Evolutionary conservation across 495 filamentous ascomycete genomes (phyloP).

Genomic region (Penicillium flavigenum): DNA sequence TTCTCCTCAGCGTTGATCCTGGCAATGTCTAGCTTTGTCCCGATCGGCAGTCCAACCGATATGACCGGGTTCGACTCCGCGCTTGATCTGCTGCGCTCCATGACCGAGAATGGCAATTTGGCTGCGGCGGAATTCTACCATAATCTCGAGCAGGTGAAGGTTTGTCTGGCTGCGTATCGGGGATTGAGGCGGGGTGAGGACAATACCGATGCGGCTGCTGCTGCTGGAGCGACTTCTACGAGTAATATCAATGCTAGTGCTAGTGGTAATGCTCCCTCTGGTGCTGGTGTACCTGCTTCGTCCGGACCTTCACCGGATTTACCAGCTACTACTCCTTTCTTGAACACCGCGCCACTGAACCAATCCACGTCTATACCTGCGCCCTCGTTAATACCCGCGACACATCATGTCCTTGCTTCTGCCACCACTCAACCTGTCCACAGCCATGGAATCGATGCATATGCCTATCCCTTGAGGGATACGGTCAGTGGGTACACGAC

Average conservation of each 20-base stretch:
- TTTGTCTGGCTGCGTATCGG: constrained; percentile 34
- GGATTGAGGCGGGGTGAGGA: neutral
- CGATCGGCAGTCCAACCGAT: constrained; percentile 39
- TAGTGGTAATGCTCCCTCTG: neutral
- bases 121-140: constrained; percentile 43
- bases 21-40: constrained; percentile 45
- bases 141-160: constrained; percentile 39
- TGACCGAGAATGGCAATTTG: constrained; percentile 46
- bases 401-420: constrained; percentile 9
- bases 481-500: constrained; percentile 38
- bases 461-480: constrained; percentile 19
- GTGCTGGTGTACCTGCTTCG: neutral
- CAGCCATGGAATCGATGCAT: constrained; percentile 6
- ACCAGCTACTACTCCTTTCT: neutral
- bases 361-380: neutral
- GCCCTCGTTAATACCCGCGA: constrained; percentile 5
- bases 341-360: constrained; percentile 3
- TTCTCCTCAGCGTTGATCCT: constrained; percentile 45
- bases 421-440: neutral
- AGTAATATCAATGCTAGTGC: neutral
- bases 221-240: neutral
- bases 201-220: neutral
- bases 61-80: constrained; percentile 41
- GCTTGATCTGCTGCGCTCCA: constrained; percentile 39
- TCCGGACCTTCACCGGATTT: neutral